Evolutionary conservation across 768 basidiomycete genomes (phyloP).

Genomic region (Tylopilus balloui): DNA sequence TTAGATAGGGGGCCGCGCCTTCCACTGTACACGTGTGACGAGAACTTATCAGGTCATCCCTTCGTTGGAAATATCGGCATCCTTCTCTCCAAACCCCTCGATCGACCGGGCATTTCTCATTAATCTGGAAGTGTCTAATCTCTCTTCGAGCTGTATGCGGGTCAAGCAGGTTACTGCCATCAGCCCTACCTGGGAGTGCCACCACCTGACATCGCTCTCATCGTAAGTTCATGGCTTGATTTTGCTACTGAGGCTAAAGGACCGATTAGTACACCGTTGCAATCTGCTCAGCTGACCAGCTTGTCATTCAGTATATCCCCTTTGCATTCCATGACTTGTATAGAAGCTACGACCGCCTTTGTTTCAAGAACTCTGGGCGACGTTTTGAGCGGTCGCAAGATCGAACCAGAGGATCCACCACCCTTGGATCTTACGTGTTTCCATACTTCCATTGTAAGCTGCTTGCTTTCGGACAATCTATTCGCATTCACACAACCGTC

Average conservation of each 20-base stretch:
- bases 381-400: constrained; percentile 46
- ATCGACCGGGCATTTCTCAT: constrained; percentile 48
- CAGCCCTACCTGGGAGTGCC: constrained; percentile 67
- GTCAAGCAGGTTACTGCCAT: constrained; percentile 59
- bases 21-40: constrained; percentile 53
- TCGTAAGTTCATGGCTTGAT: constrained; percentile 38
- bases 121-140: constrained; percentile 54
- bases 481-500: not conserved
- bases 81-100: constrained; percentile 48
- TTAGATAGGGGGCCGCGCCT: constrained; percentile 47
- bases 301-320: constrained; percentile 40
- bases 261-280: constrained; percentile 38
- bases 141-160: constrained; percentile 37
- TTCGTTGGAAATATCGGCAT: constrained; percentile 50
- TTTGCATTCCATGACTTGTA: constrained; percentile 35
- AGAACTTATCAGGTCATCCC: constrained; percentile 57
- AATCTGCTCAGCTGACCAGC: constrained; percentile 46
- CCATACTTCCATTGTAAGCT: constrained; percentile 43
- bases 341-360: constrained; percentile 45
- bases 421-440: constrained; percentile 49
- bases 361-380: constrained; percentile 46
- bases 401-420: constrained; percentile 44
- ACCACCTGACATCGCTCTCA: constrained; percentile 32
- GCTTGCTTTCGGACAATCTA: not conserved
- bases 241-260: constrained; percentile 5